These are phyloP conservation scores for Vigna unguiculata DNA, from an alignment of 306 rosid genomes.

Conservation along the genomic window DNA sequence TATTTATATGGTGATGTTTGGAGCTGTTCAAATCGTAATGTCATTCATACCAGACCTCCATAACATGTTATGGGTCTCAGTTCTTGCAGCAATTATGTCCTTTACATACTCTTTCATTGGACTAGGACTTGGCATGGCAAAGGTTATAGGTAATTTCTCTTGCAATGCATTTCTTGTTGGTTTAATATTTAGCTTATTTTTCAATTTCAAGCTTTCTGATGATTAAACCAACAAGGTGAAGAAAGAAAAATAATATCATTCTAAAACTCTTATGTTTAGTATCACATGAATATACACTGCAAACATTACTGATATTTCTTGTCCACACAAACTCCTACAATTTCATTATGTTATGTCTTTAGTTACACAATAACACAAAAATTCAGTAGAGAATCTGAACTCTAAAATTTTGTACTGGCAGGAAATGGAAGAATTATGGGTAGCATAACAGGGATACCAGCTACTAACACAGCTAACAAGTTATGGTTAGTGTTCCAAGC, in stretches of 20 bases:
- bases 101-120: constrained; percentile 68
- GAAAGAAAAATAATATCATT: constrained; percentile 8
- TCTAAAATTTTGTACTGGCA: constrained; percentile 51
- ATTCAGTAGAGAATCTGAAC: too few relatives aligned
- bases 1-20: constrained; percentile 70
- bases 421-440: constrained; percentile 82
- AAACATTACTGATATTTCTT: too few relatives aligned
- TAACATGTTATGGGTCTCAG: constrained; percentile 70
- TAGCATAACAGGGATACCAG: constrained; percentile 62
- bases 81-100: constrained; percentile 70
- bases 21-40: constrained; percentile 69
- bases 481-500: constrained; percentile 78
- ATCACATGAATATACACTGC: too few relatives aligned
- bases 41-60: constrained; percentile 85
- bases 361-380: too few relatives aligned
- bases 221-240: neutral
- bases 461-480: constrained; percentile 55
- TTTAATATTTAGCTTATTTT: constrained; percentile 4
- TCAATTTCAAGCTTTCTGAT: neutral
- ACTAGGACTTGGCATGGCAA: constrained; percentile 67
- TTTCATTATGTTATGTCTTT: too few relatives aligned
- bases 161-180: constrained; percentile 1
- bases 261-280: neutral
- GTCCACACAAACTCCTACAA: too few relatives aligned
- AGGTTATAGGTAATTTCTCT: constrained; percentile 50